Percentiles rank a stretch among this genome's conserved stretches.
Conservation (phyloP, 83 land plant species). For the Isoetes engelmannii region DNA sequence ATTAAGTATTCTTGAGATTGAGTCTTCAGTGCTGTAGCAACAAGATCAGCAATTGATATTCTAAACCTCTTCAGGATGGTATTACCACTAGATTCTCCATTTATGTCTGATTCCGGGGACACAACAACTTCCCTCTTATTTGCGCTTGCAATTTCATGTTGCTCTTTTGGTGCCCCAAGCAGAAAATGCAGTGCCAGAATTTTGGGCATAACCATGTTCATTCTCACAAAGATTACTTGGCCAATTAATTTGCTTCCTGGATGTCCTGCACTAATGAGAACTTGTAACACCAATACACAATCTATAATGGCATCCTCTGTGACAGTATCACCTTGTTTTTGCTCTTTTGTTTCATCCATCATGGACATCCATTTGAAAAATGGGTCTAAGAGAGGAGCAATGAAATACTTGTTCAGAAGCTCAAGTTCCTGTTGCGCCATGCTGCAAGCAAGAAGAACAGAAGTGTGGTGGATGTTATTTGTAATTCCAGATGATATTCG, state of each 20-base stretch:
- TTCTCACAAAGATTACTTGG: constrained; percentile 21
- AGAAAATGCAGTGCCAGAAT: constrained; percentile 24
- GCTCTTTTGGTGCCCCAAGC: constrained; percentile 7
- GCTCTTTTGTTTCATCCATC: constrained; percentile 4
- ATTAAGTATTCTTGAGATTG: not conserved
- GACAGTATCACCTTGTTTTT: not conserved
- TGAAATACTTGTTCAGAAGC: constrained; percentile 22
- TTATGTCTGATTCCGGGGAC: not conserved
- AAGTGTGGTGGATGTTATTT: constrained; percentile 33
- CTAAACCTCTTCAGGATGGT: constrained; percentile 7
- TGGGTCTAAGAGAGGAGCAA: constrained; percentile 29
- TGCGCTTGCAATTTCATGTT: not conserved
- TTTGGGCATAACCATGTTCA: constrained; percentile 12
- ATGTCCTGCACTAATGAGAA: constrained; percentile 33
- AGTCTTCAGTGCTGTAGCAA: constrained; percentile 1
- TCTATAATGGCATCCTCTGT: constrained; percentile 23
- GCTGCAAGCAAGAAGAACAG: constrained; percentile 27
- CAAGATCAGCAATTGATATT: constrained; percentile 4
- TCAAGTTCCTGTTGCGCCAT: constrained; percentile 16
- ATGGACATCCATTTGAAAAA: constrained; percentile 15
- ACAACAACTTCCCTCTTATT: not conserved
- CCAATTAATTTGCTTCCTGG: constrained; percentile 18
- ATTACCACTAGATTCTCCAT: not conserved
- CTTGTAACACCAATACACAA: constrained; percentile 21
- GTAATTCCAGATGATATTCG: constrained; percentile 13